Percentiles rank a stretch among this genome's conserved stretches.
phyloP scores from a whole-genome alignment of 2,329 filamentous ascomycete species.

The Lecanicillium sp. region DNA sequence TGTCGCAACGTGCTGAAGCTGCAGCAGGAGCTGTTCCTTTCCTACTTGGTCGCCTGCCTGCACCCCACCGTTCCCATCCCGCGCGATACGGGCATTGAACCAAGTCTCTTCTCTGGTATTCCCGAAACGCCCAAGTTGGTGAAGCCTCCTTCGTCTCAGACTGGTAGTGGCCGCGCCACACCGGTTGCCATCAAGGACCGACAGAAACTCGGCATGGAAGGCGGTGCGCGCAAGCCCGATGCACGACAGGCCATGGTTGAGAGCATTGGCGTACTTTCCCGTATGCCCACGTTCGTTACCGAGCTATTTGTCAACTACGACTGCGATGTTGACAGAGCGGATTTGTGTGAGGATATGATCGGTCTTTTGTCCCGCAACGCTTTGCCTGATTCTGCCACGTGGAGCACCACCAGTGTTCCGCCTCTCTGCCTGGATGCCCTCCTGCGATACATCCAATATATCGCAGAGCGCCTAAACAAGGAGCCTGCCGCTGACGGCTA shows the following conservation, averaged over 20 bases:
- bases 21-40: slow-evolving; percentile 92
- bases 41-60: slow-evolving; percentile 88
- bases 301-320: slow-evolving; percentile 98
- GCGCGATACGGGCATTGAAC: slow-evolving; percentile 81
- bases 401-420: slow-evolving; percentile 97
- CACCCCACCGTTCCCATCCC: slow-evolving; percentile 95
- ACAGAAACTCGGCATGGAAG: slow-evolving; percentile 87
- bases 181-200: slow-evolving; percentile 89
- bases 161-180: slow-evolving; percentile 74
- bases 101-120: slow-evolving; percentile 85
- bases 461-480: slow-evolving; percentile 78
- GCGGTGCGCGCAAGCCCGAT: slow-evolving; percentile 85
- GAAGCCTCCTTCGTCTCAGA: slow-evolving; percentile 68
- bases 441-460: slow-evolving; percentile 83
- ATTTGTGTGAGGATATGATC: slow-evolving; percentile 93
- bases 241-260: slow-evolving; percentile 98
- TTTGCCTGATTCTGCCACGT: slow-evolving; percentile 92
- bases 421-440: slow-evolving; percentile 90
- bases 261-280: slow-evolving; percentile 81
- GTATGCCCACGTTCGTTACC: slow-evolving; percentile 90
- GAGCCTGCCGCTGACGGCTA: slow-evolving; percentile 57
- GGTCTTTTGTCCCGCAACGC: slow-evolving; percentile 89
- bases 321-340: slow-evolving; percentile 83
- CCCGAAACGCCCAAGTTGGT: slow-evolving; percentile 84
- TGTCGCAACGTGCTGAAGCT: slow-evolving; percentile 87